Base-by-base conservation (phyloP, 805 yeast species). In the Sugiyamaella qingdaonensis region DNA sequence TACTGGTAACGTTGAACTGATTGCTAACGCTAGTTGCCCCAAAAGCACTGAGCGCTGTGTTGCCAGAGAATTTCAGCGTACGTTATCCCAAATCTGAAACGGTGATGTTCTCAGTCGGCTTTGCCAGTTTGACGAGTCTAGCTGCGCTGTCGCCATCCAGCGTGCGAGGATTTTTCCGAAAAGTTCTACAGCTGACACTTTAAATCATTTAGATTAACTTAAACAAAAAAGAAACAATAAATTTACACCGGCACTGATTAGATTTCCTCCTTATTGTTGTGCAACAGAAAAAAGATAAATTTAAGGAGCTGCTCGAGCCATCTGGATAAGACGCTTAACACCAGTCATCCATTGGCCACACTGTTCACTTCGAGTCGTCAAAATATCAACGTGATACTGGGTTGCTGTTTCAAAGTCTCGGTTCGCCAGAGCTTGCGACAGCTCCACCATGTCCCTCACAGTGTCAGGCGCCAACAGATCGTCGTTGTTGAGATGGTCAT, bases 271-370 rank as follows among this genome's bases (percentile, higher is more conserved):
- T 13, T 39, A 39, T 39, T 11, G 44, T 39, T 7, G 29, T 7
- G 29, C 29, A 24, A 24, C 29, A 24, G 29, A 24, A 24, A 24
- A 7, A 24, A 24, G 46, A 24, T 21, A 31, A 8, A 37, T 13
- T 51, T 47, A 49, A 34, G 49, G 51, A 27, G 66, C 64, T 9
- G 67, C 72, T 33, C 58, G 49, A n/a, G 65, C 61, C 70, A 94
- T 88, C 57, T 85, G 85, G 56, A 92, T 82, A 57, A 94, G 77
- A 61, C 97, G 82, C 69, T 86, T 89, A 46, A 94, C 85, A 61
- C 99, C 99, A 32, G 86, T 81, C 73, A 86, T 80, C 99, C 99
- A 94, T 63, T 85, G 82, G 11, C 96, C 97, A 58, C 86, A 81
- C 68, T 91, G 95, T 21, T 78, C 80, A 21, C 84, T 78, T 57